Percentiles rank a stretch among this genome's conserved stretches.
These are phyloP conservation scores for Nepenthes alata DNA, from an alignment of 179 eudicot genomes.

Conservation along the genomic window DNA sequence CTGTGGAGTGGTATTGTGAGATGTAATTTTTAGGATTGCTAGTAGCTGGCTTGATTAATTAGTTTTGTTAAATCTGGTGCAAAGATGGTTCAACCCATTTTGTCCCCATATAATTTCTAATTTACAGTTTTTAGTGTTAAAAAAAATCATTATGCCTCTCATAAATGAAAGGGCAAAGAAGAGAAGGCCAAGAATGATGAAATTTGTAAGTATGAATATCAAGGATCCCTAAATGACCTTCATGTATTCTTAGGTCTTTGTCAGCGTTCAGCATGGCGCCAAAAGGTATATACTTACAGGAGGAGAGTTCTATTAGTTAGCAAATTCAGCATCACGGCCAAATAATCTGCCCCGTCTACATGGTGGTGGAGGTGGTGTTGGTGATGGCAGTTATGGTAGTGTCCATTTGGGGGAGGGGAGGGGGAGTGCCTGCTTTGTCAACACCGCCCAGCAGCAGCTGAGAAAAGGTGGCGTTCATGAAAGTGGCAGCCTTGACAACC, in stretches of 20 bases:
- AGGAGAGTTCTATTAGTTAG: constrained; percentile 21
- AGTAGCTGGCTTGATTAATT: no score
- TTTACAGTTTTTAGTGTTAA: no score
- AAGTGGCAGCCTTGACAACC: constrained; percentile 32
- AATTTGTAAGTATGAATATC: no score
- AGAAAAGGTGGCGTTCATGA: constrained; percentile 26
- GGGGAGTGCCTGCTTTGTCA: constrained; percentile 11
- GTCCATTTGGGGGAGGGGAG: constrained; percentile 10
- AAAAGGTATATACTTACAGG: constrained; percentile 26
- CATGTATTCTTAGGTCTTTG: constrained; percentile 17
- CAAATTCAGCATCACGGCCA: constrained; percentile 21
- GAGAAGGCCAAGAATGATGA: not conserved
- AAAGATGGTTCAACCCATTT: no score
- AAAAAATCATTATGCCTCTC: no score
- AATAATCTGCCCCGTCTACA: constrained; percentile 18
- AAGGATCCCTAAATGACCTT: not conserved
- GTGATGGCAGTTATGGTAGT: constrained; percentile 20
- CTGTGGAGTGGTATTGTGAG: no score
- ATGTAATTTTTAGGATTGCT: no score
- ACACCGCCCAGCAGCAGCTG: constrained; percentile 20
- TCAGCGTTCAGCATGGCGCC: constrained; percentile 24
- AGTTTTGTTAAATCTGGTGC: no score
- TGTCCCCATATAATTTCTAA: no score
- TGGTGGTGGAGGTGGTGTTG: constrained; percentile 23
- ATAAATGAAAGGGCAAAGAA: not conserved